Evolutionary conservation across 2,329 filamentous ascomycete species (phyloP).

Genomic region (Niveomyces coronatus): DNA sequence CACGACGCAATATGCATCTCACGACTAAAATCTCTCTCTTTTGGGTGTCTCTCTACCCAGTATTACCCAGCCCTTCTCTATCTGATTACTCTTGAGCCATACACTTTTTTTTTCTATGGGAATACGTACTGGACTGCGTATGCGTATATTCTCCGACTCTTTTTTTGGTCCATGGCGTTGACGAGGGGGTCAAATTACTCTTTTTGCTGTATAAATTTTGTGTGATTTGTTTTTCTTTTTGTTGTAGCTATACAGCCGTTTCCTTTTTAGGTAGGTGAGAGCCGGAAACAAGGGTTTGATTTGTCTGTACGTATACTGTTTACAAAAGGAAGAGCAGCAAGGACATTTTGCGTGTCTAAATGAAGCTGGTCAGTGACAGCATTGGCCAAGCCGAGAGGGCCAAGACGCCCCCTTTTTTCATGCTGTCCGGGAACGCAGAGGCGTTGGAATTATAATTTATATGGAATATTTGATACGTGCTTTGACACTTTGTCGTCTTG

Average conservation of each 20-base stretch:
- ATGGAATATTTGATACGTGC: neutral
- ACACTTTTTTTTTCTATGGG: neutral
- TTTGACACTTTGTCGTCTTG: neutral
- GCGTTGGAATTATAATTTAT: conserved; percentile 4
- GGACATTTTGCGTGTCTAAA: neutral
- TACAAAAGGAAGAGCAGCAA: neutral
- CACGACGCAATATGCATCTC: conserved; percentile 5
- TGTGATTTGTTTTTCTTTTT: neutral
- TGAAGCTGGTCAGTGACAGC: too few relatives aligned
- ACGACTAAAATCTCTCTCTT: conserved; percentile 1
- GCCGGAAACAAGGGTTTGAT: too few relatives aligned
- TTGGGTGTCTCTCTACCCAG: too few relatives aligned
- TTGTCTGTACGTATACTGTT: conserved; percentile 8
- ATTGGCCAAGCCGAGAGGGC: too few relatives aligned
- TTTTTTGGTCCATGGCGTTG: too few relatives aligned
- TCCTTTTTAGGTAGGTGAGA: too few relatives aligned
- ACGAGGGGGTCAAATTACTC: too few relatives aligned
- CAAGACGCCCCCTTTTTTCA: too few relatives aligned
- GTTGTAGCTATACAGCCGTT: too few relatives aligned
- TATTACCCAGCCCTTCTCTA: neutral
- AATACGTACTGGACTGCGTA: too few relatives aligned
- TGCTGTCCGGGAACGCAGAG: conserved; percentile 5
- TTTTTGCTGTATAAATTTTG: too few relatives aligned
- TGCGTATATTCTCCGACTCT: too few relatives aligned
- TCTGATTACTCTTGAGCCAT: neutral